A percentile compares a stretch with the other conserved stretches of the same genome.
These are phyloP conservation scores for Zygosaccharomyces sapae DNA, from an alignment of 1,139 yeast genomes.

Conservation along the genomic window DNA sequence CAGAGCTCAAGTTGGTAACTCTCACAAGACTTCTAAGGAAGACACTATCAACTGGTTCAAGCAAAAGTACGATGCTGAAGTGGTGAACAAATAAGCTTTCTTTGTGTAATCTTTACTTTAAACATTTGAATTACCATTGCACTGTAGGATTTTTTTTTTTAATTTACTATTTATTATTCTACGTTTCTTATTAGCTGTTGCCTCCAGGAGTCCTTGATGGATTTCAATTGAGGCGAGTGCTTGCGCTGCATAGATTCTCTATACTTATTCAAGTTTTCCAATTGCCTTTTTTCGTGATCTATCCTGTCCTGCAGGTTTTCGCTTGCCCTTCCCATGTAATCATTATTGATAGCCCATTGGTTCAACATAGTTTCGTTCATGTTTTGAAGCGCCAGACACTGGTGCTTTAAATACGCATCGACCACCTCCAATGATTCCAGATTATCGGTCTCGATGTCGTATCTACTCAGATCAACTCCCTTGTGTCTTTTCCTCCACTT, in stretches of 20 bases:
- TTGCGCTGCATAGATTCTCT: conserved; percentile 16
- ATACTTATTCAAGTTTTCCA: conserved; percentile 19
- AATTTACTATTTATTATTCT: not conserved
- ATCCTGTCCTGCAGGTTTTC: conserved; percentile 12
- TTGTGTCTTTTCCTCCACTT: conserved; percentile 11
- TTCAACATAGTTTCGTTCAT: conserved; percentile 27
- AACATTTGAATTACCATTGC: conserved; percentile 10
- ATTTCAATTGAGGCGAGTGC: conserved; percentile 11
- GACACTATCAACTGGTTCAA: conserved; percentile 99
- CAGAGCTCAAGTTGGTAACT: conserved; percentile 82
- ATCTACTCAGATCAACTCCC: conserved; percentile 15
- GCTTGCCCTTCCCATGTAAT: conserved; percentile 15
- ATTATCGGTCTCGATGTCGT: conserved; percentile 9
- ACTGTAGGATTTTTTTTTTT: not conserved
- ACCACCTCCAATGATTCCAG: conserved; percentile 17
- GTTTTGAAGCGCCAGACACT: conserved; percentile 20
- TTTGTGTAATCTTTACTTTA: conserved; percentile 12
- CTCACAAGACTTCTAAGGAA: conserved; percentile 88
- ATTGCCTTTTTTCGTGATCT: conserved; percentile 16
- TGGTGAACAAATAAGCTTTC: conserved; percentile 65
- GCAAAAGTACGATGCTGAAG: conserved; percentile 99
- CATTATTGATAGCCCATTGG: conserved; percentile 32
- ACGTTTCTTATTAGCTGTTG: conserved; percentile 11
- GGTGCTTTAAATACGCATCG: conserved; percentile 28
- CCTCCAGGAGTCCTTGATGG: conserved; percentile 19